These are phyloP conservation scores for Fusarium decemcellulare DNA, from an alignment of 2,329 filamentous ascomycete species.

Conservation along the genomic window DNA sequence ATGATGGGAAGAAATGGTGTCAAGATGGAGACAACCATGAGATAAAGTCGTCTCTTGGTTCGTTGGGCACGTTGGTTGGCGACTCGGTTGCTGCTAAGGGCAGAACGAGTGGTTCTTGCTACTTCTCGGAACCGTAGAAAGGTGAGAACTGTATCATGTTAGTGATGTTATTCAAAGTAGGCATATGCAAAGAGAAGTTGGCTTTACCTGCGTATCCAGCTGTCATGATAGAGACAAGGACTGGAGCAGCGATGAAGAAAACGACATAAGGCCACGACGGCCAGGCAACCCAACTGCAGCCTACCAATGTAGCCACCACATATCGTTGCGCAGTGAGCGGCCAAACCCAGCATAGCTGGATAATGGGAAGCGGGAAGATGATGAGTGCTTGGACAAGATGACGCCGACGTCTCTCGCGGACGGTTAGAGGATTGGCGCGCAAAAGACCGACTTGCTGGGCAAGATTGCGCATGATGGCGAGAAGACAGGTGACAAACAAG, in stretches of 20 bases:
- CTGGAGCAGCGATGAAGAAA: constrained; percentile 63
- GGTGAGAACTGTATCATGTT: constrained; percentile 55
- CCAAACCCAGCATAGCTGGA: constrained; percentile 65
- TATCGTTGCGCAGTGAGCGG: constrained; percentile 65
- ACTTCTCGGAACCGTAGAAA: constrained; percentile 65
- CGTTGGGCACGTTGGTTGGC: constrained; percentile 61
- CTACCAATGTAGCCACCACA: constrained; percentile 63
- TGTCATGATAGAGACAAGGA: constrained; percentile 59
- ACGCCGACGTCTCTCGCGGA: constrained; percentile 58
- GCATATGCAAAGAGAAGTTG: not conserved
- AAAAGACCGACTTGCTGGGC: constrained; percentile 64
- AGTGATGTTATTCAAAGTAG: not conserved
- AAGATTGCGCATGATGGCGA: constrained; percentile 69
- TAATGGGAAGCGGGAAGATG: constrained; percentile 67
- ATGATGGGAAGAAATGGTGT: constrained; percentile 66
- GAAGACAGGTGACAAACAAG: constrained; percentile 64
- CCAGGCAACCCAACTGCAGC: constrained; percentile 62
- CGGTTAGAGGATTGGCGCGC: constrained; percentile 56
- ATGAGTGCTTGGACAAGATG: constrained; percentile 65
- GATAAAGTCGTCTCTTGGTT: constrained; percentile 67
- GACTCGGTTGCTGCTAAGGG: constrained; percentile 57
- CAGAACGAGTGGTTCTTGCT: constrained; percentile 56
- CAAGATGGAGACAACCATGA: constrained; percentile 67
- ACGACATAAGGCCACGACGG: constrained; percentile 63
- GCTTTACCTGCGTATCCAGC: constrained; percentile 64